Evolutionary conservation across 2,329 filamentous ascomycete genomes (phyloP), one percentile per base, ranked within the genome.

Genomic region (Fusarium udum): DNA sequence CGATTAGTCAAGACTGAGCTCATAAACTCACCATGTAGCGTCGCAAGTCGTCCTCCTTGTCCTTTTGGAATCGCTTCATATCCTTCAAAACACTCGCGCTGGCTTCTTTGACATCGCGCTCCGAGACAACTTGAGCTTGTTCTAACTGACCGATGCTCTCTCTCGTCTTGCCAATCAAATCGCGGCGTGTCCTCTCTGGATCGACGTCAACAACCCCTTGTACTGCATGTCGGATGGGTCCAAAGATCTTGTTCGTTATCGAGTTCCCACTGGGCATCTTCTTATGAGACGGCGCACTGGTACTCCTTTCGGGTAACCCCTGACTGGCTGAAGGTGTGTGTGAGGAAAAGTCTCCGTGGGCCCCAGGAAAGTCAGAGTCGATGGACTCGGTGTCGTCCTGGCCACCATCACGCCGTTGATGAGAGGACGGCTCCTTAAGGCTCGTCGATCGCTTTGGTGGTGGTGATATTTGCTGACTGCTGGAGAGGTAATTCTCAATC

Each of bases 201-300:
- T 99, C 96, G 46, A 97, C 94, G 80, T 99, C 96, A 3, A 96
- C 95, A 78, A 98, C 95, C 8, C 96, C 96, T 79, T 98, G 94
- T 39, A 98, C 94, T 0, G 96, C 96, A 83, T 99, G 95, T 62
- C 94, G 97, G 71, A 99, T 92, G 16, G 95, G 93, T 2, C 95
- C 96, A 81, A 99, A 98, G 59, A 99, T 94, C 84, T 95, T 97
- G 79, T 91, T 92, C 4, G 95, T 95, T 70, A 98, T 95, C 72
- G 96, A 97, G 77, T 93, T 94, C n/a, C 93, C 91, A 79, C 94
- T 97, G 6, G 92, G 87, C 46, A 90, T 91, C 83, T 97, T 97
- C 81, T 91, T 93, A 83, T 97, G 95, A 22, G 82, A 79, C 12
- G 75, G 71, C 42, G 78, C 75, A 78, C 83, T 83, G 75, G 78